phyloP scores from a whole-genome alignment of 1,284 basidiomycete genomes.

The Ustilago bromivora region DNA sequence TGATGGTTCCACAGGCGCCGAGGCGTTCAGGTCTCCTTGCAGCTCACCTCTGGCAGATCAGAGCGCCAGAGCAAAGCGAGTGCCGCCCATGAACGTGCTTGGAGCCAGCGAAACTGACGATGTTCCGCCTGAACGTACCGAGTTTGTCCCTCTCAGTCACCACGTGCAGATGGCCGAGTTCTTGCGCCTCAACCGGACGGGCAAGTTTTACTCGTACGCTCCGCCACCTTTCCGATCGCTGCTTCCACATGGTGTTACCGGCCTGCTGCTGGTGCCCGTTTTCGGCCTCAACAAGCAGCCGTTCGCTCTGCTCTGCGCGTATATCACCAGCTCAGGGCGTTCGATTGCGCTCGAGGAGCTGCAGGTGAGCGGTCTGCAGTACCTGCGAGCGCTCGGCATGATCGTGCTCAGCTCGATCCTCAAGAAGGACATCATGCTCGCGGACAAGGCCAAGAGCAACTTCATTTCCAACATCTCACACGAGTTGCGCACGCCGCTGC shows the following conservation, averaged over 20 bases:
- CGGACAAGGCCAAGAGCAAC: slow-evolving; percentile 87
- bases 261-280: slow-evolving; percentile 76
- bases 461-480: slow-evolving; percentile 96
- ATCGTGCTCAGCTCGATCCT: slow-evolving; percentile 94
- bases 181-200: slow-evolving; percentile 54
- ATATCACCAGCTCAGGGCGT: slow-evolving; percentile 80
- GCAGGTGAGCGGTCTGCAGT: slow-evolving; percentile 84
- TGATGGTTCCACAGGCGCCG: slow-evolving; percentile 52
- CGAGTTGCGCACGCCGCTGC: slow-evolving; percentile 74
- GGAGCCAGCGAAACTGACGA: slow-evolving; percentile 55
- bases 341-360: slow-evolving; percentile 81
- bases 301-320: slow-evolving; percentile 90
- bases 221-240: slow-evolving; percentile 61
- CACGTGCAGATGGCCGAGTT: slow-evolving; percentile 64
- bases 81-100: slow-evolving; percentile 63
- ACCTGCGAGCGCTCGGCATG: slow-evolving; percentile 87
- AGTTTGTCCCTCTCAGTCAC: slow-evolving; percentile 59
- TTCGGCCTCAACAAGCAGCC: slow-evolving; percentile 92
- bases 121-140: slow-evolving; percentile 45
- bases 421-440: slow-evolving; percentile 90
- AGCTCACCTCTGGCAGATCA: slow-evolving; percentile 30
- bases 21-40: slow-evolving; percentile 40
- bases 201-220: slow-evolving; percentile 58
- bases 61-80: slow-evolving; percentile 37
- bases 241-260: slow-evolving; percentile 54